Evolutionary conservation across 768 basidiomycete species (phyloP).

Genomic region (Amanita fuliginea): DNA sequence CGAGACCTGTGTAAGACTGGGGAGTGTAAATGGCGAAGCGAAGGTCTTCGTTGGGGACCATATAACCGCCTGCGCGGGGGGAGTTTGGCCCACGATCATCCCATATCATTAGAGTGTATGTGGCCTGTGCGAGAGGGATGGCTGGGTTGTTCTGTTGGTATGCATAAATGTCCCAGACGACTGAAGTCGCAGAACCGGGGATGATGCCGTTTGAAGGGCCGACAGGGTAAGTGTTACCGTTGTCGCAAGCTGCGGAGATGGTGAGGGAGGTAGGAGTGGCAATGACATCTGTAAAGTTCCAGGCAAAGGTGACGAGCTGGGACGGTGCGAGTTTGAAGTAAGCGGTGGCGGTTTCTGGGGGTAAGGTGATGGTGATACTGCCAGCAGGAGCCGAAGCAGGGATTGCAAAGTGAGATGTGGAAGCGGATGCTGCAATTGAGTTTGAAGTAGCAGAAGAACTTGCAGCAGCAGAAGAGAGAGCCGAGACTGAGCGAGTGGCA

Average conservation of each 20-base stretch:
- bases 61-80: constrained; percentile 45
- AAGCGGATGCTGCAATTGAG: neutral
- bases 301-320: constrained; percentile 76
- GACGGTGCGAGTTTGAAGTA: constrained; percentile 80
- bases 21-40: constrained; percentile 83
- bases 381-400: constrained; percentile 48
- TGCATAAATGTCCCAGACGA: constrained; percentile 72
- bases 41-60: constrained; percentile 58
- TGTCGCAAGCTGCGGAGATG: constrained; percentile 71
- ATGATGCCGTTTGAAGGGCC: constrained; percentile 68
- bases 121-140: constrained; percentile 61
- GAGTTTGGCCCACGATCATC: constrained; percentile 70
- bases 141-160: constrained; percentile 55
- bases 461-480: no score
- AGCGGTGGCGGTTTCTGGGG: constrained; percentile 69
- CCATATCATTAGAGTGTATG: constrained; percentile 72
- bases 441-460: neutral
- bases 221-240: constrained; percentile 85
- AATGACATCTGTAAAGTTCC: constrained; percentile 76
- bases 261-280: constrained; percentile 67
- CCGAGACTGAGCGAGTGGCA: neutral
- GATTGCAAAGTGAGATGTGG: constrained; percentile 17
- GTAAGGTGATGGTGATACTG: constrained; percentile 65
- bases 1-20: constrained; percentile 53
- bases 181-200: constrained; percentile 55